Evolutionary conservation across 768 basidiomycete genomes (phyloP), one percentile per base, ranked within the genome.

Genomic region (Mrakia hoshinonis): DNA sequence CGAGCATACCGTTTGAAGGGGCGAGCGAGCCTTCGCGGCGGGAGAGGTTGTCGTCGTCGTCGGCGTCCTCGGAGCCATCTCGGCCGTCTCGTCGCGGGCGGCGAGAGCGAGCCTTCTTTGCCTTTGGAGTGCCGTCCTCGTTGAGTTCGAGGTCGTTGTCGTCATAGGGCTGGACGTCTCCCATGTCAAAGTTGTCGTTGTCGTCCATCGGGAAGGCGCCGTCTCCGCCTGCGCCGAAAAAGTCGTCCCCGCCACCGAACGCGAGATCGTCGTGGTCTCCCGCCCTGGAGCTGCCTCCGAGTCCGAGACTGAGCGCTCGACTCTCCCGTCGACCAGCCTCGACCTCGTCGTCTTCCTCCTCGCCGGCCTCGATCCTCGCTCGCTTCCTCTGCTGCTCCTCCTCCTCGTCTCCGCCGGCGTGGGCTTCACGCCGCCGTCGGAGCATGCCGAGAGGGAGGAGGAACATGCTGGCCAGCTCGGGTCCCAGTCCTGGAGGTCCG

Each of bases 401-500:
- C 38, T 54, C 55, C 22, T 72, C 68, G 3, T 61, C 70, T n/a
- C n/a, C n/a, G n/a, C n/a, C n/a, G n/a, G n/a, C n/a, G n/a, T n/a
- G n/a, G 0, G 68, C 74, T 13, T 73, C 76, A 85, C 81, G 34
- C 82, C 84, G 67, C 83, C 80, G 68, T 83, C 86, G n/a, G 83
- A 87, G 38, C 85, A 86, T 36, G 29, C 74, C 82, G 4, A 51
- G 74, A 12, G 92, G 91, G 51, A 89, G 89, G 82, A 89, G 83
- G 81, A 96, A 99, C 68, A 99, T 81, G 67, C 89, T 85, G 1
- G 85, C 84, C 26, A 99, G 82, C 78, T 95, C 91, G 0, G 89
- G 87, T 11, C 91, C 91, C 18, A 79, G 70, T 4, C 76, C 78
- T 15, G 89, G 89, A 13, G 94, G 93, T 0, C 89, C 92, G 55